A percentile compares a stretch with the other conserved stretches of the same genome.
Conservation (phyloP, 306 rosid genomes). For the Amphicarpaea edgeworthii region DNA sequence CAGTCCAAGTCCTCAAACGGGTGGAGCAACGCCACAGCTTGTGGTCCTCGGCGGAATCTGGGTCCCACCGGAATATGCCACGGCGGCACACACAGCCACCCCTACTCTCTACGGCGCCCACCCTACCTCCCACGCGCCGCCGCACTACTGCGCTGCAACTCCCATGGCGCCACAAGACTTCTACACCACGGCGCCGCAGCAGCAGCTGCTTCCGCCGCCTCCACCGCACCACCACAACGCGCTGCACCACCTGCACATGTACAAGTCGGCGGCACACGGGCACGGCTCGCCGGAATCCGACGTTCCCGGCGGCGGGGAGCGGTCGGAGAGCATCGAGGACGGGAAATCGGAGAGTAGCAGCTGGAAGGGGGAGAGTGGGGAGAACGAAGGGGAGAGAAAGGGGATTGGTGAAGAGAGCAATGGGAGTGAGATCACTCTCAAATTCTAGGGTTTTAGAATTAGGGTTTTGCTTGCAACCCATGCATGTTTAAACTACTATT, state of each 20-base stretch:
- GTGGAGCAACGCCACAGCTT: constrained; percentile 74
- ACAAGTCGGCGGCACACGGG: constrained; percentile 61
- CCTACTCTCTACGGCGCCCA: constrained; percentile 75
- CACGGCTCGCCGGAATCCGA: constrained; percentile 74
- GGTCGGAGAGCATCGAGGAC: constrained; percentile 93
- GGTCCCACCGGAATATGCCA: constrained; percentile 94
- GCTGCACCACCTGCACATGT: constrained; percentile 73
- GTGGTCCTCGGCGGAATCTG: constrained; percentile 95
- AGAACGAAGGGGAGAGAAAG: constrained; percentile 69
- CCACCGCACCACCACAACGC: constrained; percentile 65
- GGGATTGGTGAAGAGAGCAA: constrained; percentile 75
- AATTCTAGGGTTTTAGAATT: constrained; percentile 63
- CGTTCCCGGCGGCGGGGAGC: constrained; percentile 54
- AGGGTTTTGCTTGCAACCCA: constrained; percentile 38
- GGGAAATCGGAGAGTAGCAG: constrained; percentile 96
- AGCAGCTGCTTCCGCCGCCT: constrained; percentile 53
- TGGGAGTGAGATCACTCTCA: constrained; percentile 85
- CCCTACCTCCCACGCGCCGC: constrained; percentile 69
- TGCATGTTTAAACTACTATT: constrained; percentile 5
- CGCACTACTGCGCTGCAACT: constrained; percentile 73
- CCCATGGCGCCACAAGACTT: constrained; percentile 74
- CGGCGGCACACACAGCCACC: constrained; percentile 67
- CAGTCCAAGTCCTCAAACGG: constrained; percentile 88
- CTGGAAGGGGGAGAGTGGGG: constrained; percentile 95
- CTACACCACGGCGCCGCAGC: constrained; percentile 60